Conservation (phyloP, 371 early-diverging fungal genomes). For the Rhizopus stolonifer region DNA sequence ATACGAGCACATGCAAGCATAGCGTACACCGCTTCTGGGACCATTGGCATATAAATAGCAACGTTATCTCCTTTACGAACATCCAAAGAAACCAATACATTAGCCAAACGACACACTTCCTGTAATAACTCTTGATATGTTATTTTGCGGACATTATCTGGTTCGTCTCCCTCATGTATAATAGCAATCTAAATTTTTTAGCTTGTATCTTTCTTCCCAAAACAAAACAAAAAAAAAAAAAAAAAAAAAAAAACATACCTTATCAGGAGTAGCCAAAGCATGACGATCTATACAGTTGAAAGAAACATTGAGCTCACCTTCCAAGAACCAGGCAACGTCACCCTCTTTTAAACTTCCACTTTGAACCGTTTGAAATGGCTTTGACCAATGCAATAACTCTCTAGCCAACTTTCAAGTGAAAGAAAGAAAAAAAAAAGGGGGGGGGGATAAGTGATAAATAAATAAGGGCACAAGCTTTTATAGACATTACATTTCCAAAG, state of each 20-base stretch:
- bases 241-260: slow-evolving; percentile 39
- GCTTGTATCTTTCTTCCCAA: not conserved
- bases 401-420: slow-evolving; percentile 52
- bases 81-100: slow-evolving; percentile 75
- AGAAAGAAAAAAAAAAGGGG: slow-evolving; percentile 24
- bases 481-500: slow-evolving; percentile 66
- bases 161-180: slow-evolving; percentile 90
- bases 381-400: slow-evolving; percentile 72
- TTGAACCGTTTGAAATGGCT: slow-evolving; percentile 68
- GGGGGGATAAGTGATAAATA: not conserved
- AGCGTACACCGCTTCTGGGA: slow-evolving; percentile 90
- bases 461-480: not conserved
- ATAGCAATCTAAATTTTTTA: slow-evolving; percentile 70
- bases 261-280: slow-evolving; percentile 65
- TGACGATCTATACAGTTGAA: slow-evolving; percentile 97
- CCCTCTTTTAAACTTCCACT: slow-evolving; percentile 68
- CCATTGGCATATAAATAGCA: slow-evolving; percentile 97
- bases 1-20: slow-evolving; percentile 94
- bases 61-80: slow-evolving; percentile 90
- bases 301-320: slow-evolving; percentile 89
- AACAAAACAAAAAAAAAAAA: too few relatives aligned
- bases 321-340: slow-evolving; percentile 89
- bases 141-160: slow-evolving; percentile 67
- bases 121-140: slow-evolving; percentile 85
- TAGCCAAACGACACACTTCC: slow-evolving; percentile 83